Percentiles rank a stretch among this genome's conserved stretches.
Conservation (phyloP, 345 rosid species). For the Erucastrum elatum region DNA sequence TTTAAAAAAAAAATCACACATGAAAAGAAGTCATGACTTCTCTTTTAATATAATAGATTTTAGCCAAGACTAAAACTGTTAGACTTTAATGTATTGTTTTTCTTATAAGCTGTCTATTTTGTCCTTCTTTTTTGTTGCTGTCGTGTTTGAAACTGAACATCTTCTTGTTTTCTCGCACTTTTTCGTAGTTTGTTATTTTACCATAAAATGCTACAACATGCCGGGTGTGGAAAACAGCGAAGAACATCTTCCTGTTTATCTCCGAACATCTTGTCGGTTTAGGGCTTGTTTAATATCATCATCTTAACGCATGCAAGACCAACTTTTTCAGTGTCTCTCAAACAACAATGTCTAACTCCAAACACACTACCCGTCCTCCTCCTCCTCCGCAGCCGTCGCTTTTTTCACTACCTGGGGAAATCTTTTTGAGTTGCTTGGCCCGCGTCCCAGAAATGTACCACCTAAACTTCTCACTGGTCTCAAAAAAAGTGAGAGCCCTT, state of each 20-base stretch:
- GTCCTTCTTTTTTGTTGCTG: background rate
- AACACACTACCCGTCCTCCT: background rate
- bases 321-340: too few species aligned
- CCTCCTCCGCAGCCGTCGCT: background rate
- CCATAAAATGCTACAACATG: background rate
- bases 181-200: too few species aligned
- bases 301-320: background rate
- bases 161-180: background rate
- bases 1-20: too few species aligned
- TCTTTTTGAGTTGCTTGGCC: background rate
- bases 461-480: background rate
- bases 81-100: too few species aligned
- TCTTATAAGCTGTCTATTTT: too few species aligned
- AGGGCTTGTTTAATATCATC: background rate
- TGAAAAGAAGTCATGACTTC: too few species aligned
- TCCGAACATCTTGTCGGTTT: background rate
- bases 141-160: background rate
- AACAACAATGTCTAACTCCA: background rate
- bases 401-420: background rate
- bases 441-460: background rate
- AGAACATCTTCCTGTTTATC: background rate
- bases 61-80: too few species aligned
- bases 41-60: too few species aligned
- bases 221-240: background rate
- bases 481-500: background rate